Evolutionary conservation across 2,329 filamentous ascomycete species (phyloP), one percentile per base, ranked within the genome.

Genomic region (Monosporascus sp.): DNA sequence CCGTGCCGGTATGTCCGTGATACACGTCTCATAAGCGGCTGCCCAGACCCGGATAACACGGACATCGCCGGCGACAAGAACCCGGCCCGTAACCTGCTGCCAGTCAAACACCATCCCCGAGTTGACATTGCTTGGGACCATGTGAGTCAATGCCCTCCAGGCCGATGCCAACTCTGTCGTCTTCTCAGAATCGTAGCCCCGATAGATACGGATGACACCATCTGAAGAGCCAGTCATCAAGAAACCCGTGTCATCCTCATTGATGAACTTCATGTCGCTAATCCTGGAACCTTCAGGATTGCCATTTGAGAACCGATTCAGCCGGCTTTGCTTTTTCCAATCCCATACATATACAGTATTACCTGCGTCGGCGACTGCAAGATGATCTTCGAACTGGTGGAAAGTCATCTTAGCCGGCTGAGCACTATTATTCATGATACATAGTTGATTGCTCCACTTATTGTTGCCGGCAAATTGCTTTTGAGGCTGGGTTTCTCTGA

Each of bases 41-140:
- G 95, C 94, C 94, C 94, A 99, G 36, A 97, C 90, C 37, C 92
- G 83, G 62, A 99, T 97, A 36, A 97, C 89, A 53, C 94, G 89
- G 51, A 97, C 90, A 68, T 99, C 94, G 45, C 94, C 94, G 11
- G 94, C 94, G 34, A 97, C 94, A n/a, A 99, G 80, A 7, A 96
- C 86, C 55, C 90, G 89, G 7, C 94, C 94, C 61, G 90, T 90
- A n/a, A 95, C 92, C 72, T 99, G 94, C 69, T 97, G 93, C 94
- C 94, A 99, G 69, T 99, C 93, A 67, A 97, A 95, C 25, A 97
- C 93, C 72, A 99, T 87, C 22, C 94, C 94, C 1, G 92, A 92
- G 68, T 96, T 96, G 65, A 92, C 88, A 64, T 93, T 96, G 69
- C 90, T 96, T 4, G 92, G 90, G 6, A 97, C 88, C 67, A 97